A percentile compares a stretch with the other conserved stretches of the same genome.
phyloP scores from a whole-genome alignment of 805 yeast genomes.

The Saturnispora besseyi region DNA sequence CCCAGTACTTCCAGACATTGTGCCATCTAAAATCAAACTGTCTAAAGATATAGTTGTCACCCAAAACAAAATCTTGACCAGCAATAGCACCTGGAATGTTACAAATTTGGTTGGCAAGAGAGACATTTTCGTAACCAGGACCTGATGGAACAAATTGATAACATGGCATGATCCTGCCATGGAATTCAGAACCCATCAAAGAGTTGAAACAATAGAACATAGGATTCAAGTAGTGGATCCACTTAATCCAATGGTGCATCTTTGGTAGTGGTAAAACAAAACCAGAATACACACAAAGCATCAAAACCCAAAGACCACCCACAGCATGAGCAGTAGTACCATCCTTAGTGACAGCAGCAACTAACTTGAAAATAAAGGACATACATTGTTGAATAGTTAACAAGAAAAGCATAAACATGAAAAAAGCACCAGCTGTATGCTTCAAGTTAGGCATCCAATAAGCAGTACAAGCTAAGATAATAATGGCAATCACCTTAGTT shows the following conservation, averaged over 20 bases:
- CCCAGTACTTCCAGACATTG: conserved; percentile 41
- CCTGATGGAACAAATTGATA: conserved; percentile 44
- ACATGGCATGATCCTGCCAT: conserved; percentile 44
- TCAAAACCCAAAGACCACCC: conserved; percentile 45
- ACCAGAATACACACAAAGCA: conserved; percentile 50
- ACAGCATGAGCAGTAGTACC: conserved; percentile 49
- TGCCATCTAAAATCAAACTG: conserved; percentile 30
- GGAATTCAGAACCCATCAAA: conserved; percentile 49
- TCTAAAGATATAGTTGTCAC: conserved; percentile 28
- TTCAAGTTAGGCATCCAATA: conserved; percentile 49
- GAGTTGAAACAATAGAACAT: conserved; percentile 41
- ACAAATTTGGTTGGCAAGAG: conserved; percentile 38
- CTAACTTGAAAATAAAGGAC: conserved; percentile 43
- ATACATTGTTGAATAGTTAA: conserved; percentile 39
- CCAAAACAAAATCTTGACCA: conserved; percentile 21
- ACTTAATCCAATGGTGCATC: conserved; percentile 54
- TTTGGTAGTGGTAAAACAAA: conserved; percentile 33
- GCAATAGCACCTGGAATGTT: conserved; percentile 38
- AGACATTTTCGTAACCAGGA: conserved; percentile 39
- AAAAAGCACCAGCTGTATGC: conserved; percentile 46
- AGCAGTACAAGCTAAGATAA: conserved; percentile 36
- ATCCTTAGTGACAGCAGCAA: conserved; percentile 43
- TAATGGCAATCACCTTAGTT: conserved; percentile 41
- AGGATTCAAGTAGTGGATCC: conserved; percentile 43
- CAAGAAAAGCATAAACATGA: conserved; percentile 37